Percentiles rank a stretch among this genome's conserved stretches.
phyloP scores from a whole-genome alignment of 176 grass and related monocot genomes.

The Phyllostachys edulis region DNA sequence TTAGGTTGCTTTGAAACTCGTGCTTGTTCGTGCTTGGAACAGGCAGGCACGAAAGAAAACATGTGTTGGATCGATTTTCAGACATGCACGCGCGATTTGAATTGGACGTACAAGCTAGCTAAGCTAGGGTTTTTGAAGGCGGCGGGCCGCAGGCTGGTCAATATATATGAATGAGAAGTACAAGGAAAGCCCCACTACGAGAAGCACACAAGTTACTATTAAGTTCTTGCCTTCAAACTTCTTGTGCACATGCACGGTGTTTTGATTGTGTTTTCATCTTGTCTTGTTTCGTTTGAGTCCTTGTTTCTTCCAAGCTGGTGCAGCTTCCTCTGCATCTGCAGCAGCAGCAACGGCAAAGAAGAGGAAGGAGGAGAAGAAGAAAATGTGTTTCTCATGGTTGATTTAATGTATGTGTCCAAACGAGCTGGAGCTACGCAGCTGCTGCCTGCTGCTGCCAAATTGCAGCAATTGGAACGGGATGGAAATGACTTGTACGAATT shows the following conservation, averaged over 20 bases:
- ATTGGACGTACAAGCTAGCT: not conserved
- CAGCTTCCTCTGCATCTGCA: not conserved
- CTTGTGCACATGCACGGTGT: not conserved
- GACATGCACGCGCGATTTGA: not conserved
- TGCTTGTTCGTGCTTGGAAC: constrained; percentile 3
- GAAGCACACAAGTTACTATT: not conserved
- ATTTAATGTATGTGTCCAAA: not conserved
- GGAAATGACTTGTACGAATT: not conserved
- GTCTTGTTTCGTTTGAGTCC: not conserved
- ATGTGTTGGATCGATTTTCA: not conserved
- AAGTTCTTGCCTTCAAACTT: not conserved
- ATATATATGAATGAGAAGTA: not conserved
- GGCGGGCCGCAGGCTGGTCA: not conserved
- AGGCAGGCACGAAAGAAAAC: not conserved
- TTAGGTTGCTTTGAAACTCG: not conserved
- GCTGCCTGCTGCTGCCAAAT: not conserved
- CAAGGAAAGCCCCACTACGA: no score
- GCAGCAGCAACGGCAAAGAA: not conserved
- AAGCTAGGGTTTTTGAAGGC: not conserved
- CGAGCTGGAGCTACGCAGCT: not conserved
- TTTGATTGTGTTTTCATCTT: not conserved
- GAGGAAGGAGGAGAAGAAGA: not conserved
- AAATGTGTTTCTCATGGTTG: not conserved
- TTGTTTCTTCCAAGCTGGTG: not conserved
- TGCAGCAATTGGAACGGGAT: not conserved